Conservation (phyloP, 495 filamentous ascomycete species). For the Penicillium atrosanguineum region DNA sequence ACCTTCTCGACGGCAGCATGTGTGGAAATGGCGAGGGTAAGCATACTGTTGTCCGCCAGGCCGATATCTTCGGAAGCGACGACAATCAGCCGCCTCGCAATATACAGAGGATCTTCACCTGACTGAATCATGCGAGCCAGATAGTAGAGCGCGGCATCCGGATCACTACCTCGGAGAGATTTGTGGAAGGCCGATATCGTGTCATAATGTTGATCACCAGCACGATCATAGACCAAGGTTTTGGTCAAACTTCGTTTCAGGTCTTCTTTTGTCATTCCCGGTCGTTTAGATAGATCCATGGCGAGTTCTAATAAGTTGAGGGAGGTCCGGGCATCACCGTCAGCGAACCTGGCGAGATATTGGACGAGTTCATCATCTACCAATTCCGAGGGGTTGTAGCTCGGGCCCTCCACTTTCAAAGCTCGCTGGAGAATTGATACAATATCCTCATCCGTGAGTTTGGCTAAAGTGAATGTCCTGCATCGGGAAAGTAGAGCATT, state of each 20-base stretch:
- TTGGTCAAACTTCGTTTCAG: conserved; percentile 81
- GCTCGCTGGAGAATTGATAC: conserved; percentile 71
- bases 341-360: conserved; percentile 81
- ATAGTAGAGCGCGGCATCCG: conserved; percentile 90
- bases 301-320: conserved; percentile 90
- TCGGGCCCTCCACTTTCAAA: conserved; percentile 57
- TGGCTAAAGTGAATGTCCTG: conserved; percentile 80
- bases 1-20: conserved; percentile 85
- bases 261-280: conserved; percentile 55
- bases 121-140: conserved; percentile 94
- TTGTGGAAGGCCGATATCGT: conserved; percentile 98
- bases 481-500: conserved; percentile 85
- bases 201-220: conserved; percentile 92
- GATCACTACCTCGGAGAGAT: conserved; percentile 79
- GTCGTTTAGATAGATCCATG: conserved; percentile 58
- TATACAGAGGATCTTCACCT: conserved; percentile 90
- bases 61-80: conserved; percentile 92
- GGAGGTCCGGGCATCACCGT: conserved; percentile 89
- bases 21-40: conserved; percentile 78
- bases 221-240: conserved; percentile 90
- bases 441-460: conserved; percentile 69
- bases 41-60: conserved; percentile 81
- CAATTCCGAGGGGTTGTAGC: conserved; percentile 55
- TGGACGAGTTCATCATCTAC: conserved; percentile 73
- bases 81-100: conserved; percentile 87